A percentile compares a stretch with the other conserved stretches of the same genome.
These are phyloP conservation scores for Gnomoniopsis sp. DNA, from an alignment of 2,329 filamentous ascomycete species.

Conservation along the genomic window DNA sequence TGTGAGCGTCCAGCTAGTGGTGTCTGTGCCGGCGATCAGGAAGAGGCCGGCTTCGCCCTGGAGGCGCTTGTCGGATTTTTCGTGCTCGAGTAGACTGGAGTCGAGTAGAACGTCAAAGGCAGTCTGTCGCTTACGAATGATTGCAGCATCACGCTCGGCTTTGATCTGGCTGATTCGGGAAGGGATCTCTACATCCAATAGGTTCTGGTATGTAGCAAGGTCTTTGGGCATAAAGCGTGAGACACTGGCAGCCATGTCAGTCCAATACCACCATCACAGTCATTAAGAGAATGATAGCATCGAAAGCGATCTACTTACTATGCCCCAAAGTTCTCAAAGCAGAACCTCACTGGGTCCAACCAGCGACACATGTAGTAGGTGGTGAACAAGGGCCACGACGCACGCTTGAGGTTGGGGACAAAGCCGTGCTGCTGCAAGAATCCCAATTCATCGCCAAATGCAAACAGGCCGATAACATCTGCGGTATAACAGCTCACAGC, in stretches of 20 bases:
- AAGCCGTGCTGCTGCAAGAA: constrained; percentile 22
- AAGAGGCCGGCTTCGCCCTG: neutral
- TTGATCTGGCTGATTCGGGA: neutral
- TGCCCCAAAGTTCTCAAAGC: neutral
- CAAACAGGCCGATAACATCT: neutral
- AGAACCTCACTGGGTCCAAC: neutral
- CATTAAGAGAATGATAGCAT: neutral
- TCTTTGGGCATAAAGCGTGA: neutral
- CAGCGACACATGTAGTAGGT: neutral
- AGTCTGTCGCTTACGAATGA: neutral
- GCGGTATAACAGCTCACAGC: constrained; percentile 4
- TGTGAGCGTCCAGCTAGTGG: constrained; percentile 1
- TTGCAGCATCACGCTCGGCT: neutral
- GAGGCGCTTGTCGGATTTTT: constrained; percentile 4
- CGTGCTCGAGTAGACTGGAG: neutral
- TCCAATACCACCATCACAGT: neutral
- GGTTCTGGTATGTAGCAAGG: neutral
- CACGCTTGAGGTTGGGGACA: constrained; percentile 5
- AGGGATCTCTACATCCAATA: neutral
- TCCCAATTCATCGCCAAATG: constrained; percentile 1
- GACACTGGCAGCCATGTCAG: no score
- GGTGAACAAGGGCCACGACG: constrained; percentile 8
- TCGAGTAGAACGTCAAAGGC: neutral
- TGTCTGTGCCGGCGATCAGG: constrained; percentile 2
- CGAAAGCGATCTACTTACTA: neutral